Base-by-base conservation (phyloP, 768 basidiomycete genomes). In the Podaxis sp. region DNA sequence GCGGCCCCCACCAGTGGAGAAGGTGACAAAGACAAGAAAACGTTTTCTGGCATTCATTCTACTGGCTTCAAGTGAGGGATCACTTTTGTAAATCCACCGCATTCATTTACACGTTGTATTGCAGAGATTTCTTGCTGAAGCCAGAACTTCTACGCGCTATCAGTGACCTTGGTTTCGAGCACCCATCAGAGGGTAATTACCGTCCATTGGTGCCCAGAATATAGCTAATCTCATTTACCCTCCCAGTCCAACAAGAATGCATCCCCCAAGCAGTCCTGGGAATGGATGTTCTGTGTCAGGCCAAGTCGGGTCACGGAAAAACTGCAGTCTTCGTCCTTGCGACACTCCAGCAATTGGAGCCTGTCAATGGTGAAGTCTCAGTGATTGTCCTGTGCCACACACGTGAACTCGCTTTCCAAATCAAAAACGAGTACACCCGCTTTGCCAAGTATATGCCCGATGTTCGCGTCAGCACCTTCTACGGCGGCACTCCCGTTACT, bases 371-470 rank as follows among this genome's bases (percentile, higher is more conserved):
- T 75, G 96, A 99, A 77, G 96, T 99, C 60, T 93, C 95, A 56
- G 96, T 98, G 67, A 84, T 99, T 71, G 96, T 99, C 70, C 87
- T 99, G 64, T 99, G 97, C 79, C 97, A 99, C 81, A 99, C 97
- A 30, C 93, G 97, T 70, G 97, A 99, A 82, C 85, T 99, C 64
- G 97, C 97, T 56, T 99, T 95, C 82, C 97, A 99, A 81, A 99
- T 99, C 79, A 95, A 96, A 84, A 99, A 99, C 80, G 97, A 99
- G 80, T 99, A 99, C 82, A 87, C 91, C 60, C 95, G 97, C 58
- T 99, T 99, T 78, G 93, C 93, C 70, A 99, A 99, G 84, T 99
- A 98, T 82, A 99, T 99, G 96, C 96, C 97, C 38, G 93, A 96
- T 69, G 95, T 99, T 70, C 92, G 96, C 66, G 95, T 98, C 72